Conservation (phyloP, 176 grass and related monocot genomes). For the Miscanthus lutarioriparius region DNA sequence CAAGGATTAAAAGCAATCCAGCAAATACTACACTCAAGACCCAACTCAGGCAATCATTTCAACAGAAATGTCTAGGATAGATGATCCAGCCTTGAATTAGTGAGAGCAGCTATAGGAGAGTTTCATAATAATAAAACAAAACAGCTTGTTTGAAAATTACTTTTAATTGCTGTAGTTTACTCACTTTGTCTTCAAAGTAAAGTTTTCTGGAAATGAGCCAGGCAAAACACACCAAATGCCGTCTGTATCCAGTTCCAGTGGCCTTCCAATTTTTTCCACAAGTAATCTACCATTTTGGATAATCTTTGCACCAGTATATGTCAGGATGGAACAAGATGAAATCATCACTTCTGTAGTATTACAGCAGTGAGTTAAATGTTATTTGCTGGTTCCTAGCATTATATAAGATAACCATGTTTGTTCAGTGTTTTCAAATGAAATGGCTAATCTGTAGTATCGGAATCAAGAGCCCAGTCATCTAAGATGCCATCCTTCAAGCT, state of each 20-base stretch:
- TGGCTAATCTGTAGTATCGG: too few species aligned
- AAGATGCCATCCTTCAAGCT: too few species aligned
- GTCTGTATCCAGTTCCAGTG: slow-evolving; percentile 95
- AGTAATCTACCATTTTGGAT: slow-evolving; percentile 56
- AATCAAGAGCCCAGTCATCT: too few species aligned
- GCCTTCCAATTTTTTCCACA: slow-evolving; percentile 25
- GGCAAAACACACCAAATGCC: slow-evolving; percentile 99
- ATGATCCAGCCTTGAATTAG: background rate
- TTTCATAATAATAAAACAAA: slow-evolving; percentile 13
- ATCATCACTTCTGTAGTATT: too few species aligned
- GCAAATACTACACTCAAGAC: slow-evolving; percentile 5
- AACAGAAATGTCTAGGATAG: slow-evolving; percentile 21
- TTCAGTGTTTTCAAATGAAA: too few species aligned
- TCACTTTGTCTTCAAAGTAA: slow-evolving; percentile 87
- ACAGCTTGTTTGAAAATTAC: slow-evolving; percentile 6
- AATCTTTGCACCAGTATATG: slow-evolving; percentile 90
- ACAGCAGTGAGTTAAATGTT: too few species aligned
- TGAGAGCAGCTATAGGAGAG: background rate
- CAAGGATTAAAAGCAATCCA: background rate
- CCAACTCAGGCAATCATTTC: background rate
- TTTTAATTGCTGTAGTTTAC: slow-evolving; percentile 24
- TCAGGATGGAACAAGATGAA: too few species aligned
- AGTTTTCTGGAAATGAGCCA: slow-evolving; percentile 95
- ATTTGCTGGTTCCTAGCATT: too few species aligned
- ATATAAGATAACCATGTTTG: too few species aligned